These are phyloP conservation scores for Dentipellis sp. DNA, from an alignment of 768 basidiomycete genomes.

Conservation along the genomic window DNA sequence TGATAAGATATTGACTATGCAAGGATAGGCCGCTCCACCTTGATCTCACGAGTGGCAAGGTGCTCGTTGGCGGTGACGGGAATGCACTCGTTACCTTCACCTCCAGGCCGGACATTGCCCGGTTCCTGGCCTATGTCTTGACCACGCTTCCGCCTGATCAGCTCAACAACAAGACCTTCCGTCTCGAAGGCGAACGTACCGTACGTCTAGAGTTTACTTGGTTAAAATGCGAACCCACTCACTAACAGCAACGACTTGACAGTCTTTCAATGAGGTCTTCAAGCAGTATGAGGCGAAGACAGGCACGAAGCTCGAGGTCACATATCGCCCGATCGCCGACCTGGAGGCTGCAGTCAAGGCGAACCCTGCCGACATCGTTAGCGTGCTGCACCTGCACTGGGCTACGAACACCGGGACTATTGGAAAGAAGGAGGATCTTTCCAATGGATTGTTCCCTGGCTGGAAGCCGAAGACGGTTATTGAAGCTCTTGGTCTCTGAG, in stretches of 20 bases:
- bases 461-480: neutral
- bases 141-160: neutral
- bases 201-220: neutral
- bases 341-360: neutral
- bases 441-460: neutral
- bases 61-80: conserved; percentile 2
- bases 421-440: neutral
- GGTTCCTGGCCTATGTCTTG: neutral
- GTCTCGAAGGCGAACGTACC: conserved; percentile 1
- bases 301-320: neutral
- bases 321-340: neutral
- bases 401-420: neutral
- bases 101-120: neutral
- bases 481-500: neutral
- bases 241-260: neutral
- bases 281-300: neutral
- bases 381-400: neutral
- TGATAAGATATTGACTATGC: neutral
- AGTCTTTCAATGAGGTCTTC: neutral
- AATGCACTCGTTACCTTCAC: neutral
- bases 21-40: neutral
- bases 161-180: neutral
- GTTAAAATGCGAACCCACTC: too few species aligned
- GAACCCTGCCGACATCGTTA: neutral
- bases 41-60: neutral